Evolutionary conservation across 2,329 filamentous ascomycete species (phyloP).

Genomic region (Lasiodiplodia theobromae): DNA sequence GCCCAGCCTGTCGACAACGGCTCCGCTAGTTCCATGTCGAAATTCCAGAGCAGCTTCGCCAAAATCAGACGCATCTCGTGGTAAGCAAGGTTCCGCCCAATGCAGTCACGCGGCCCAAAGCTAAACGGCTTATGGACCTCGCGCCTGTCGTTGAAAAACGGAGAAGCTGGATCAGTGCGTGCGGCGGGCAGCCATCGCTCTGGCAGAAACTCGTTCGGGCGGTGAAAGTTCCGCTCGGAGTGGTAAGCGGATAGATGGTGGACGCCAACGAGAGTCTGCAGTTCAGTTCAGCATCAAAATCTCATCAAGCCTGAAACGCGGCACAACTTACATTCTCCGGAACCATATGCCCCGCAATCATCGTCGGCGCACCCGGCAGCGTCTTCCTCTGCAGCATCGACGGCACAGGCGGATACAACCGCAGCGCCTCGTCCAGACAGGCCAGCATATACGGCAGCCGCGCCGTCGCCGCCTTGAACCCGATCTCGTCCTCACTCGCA

Average conservation of each 20-base stretch:
- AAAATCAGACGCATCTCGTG: constrained; percentile 48
- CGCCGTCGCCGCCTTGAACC: constrained; percentile 17
- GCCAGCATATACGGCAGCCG: background rate
- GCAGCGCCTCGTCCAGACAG: constrained; percentile 51
- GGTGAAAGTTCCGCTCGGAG: constrained; percentile 37
- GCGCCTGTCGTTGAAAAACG: constrained; percentile 38
- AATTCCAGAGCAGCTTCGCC: constrained; percentile 49
- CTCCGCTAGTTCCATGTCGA: constrained; percentile 45
- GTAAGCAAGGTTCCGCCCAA: constrained; percentile 47
- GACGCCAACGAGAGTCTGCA: constrained; percentile 36
- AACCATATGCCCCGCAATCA: background rate
- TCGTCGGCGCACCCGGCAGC: constrained; percentile 40
- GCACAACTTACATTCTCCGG: background rate
- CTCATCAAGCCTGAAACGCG: background rate
- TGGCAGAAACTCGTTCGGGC: constrained; percentile 36
- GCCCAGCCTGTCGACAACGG: constrained; percentile 48
- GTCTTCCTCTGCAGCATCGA: constrained; percentile 40
- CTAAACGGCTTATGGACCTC: constrained; percentile 53
- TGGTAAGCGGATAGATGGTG: constrained; percentile 38
- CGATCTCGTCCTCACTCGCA: background rate
- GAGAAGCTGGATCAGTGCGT: constrained; percentile 36
- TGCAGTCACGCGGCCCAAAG: constrained; percentile 49
- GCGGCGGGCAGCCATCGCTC: constrained; percentile 42
- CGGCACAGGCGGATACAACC: constrained; percentile 54
- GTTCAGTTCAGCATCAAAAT: constrained; percentile 41